Percentiles rank a stretch among this genome's conserved stretches.
These are phyloP conservation scores for Lodderomyces parapsilosis DNA, from an alignment of 1,139 yeast genomes.

Conservation along the genomic window DNA sequence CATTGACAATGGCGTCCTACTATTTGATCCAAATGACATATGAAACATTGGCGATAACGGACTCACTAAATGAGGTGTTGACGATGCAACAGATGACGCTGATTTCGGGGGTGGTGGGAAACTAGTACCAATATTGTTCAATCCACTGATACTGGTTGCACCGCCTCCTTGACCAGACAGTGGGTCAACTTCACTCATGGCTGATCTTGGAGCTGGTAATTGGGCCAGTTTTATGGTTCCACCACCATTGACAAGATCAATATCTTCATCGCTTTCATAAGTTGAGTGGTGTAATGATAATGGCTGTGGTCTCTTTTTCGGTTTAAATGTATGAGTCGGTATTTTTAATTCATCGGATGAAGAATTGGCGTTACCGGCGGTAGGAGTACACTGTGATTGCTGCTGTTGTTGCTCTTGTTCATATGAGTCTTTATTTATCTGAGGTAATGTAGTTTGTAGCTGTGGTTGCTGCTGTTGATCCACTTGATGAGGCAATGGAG, in stretches of 20 bases:
- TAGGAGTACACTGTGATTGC: neutral
- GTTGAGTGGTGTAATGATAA: conserved; percentile 37
- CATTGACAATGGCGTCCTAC: neutral
- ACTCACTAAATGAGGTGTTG: conserved; percentile 35
- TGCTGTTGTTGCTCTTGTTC: conserved; percentile 3
- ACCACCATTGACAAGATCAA: neutral
- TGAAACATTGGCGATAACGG: conserved; percentile 45
- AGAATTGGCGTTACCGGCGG: neutral
- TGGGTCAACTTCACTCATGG: neutral
- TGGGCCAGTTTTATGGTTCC: neutral
- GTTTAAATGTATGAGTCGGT: conserved; percentile 34
- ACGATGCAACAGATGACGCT: conserved; percentile 20
- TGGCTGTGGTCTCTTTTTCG: conserved; percentile 45
- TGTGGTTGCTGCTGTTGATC: conserved; percentile 6
- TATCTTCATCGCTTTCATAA: conserved; percentile 12
- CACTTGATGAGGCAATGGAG: conserved; percentile 13
- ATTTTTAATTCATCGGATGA: conserved; percentile 19
- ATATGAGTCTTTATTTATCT: conserved; percentile 6
- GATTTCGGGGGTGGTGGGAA: conserved; percentile 13
- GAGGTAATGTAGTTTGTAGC: conserved; percentile 7
- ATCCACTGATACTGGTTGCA: neutral
- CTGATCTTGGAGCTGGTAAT: conserved; percentile 11
- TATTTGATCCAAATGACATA: conserved; percentile 33
- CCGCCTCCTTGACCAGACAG: neutral
- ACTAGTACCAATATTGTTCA: neutral